These are phyloP conservation scores for Melastoma malabathricum DNA, from an alignment of 345 rosid genomes.

Conservation along the genomic window DNA sequence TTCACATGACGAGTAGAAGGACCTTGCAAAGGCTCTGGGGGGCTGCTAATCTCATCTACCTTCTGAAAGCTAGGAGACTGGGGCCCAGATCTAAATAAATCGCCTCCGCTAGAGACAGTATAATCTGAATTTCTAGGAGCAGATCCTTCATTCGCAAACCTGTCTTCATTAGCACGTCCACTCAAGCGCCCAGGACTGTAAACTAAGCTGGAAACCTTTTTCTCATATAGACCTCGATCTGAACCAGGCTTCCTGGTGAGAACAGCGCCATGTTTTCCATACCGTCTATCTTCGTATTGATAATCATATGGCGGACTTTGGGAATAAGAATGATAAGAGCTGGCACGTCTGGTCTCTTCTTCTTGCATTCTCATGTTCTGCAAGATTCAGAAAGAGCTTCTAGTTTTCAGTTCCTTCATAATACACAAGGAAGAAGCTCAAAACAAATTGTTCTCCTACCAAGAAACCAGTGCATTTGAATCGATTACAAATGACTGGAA, in stretches of 20 bases:
- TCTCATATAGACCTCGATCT: slow-evolving; percentile 44
- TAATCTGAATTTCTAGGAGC: slow-evolving; percentile 71
- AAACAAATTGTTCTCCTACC: background rate
- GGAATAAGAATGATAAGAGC: slow-evolving; percentile 94
- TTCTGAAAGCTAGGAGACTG: slow-evolving; percentile 66
- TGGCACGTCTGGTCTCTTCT: slow-evolving; percentile 68
- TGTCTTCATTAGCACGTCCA: slow-evolving; percentile 53
- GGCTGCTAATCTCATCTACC: slow-evolving; percentile 47
- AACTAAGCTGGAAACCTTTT: slow-evolving; percentile 59
- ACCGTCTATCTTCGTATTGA: slow-evolving; percentile 84
- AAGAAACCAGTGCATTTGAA: too few relatives aligned
- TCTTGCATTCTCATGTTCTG: slow-evolving; percentile 53
- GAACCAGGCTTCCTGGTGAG: slow-evolving; percentile 89
- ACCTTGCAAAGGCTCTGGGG: slow-evolving; percentile 35
- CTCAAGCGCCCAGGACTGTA: slow-evolving; percentile 66
- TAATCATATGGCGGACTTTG: slow-evolving; percentile 97
- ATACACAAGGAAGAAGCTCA: background rate
- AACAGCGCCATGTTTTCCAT: slow-evolving; percentile 53
- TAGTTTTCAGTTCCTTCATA: background rate
- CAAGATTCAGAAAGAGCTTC: slow-evolving; percentile 18
- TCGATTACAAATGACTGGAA: too few relatives aligned
- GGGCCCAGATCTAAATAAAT: slow-evolving; percentile 44
- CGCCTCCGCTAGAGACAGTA: slow-evolving; percentile 76
- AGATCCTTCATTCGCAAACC: slow-evolving; percentile 79
- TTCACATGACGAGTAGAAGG: slow-evolving; percentile 19